Evolutionary conservation across 257 asterid species (phyloP), one percentile per base, ranked within the genome.

Genomic region (Marsdenia floribunda): DNA sequence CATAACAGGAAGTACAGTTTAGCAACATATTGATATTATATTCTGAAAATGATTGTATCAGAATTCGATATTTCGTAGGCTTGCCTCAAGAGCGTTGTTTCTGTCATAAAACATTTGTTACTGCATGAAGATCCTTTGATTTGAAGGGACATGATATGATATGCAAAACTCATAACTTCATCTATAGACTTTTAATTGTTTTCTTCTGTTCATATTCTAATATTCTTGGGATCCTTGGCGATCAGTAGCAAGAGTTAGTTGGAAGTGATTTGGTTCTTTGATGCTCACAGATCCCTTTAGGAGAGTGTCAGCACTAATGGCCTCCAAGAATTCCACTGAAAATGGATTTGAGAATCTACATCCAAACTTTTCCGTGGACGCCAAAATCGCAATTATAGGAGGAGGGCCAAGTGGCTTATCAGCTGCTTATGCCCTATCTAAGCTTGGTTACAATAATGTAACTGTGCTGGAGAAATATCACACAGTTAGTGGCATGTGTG

Each of bases 361-460:
- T 76, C 97, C 97, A 37, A 59, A 81, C 74, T 84, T 82, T 80
- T 86, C 91, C 0, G 83, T 87, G 80, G 69, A 84, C 53, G 84
- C 92, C 35, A 82, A 90, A 61, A 86, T 92, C 24, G 97, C 87
- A 5, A 77, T 90, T 60, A 73, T 92, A 74, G 97, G 96, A 22
- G 97, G 89, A 18, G 97, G 97, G 24, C 96, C 97, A 5, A 90
- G 97, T 71, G 97, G 97, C 7, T 65, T 92, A 77, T 90, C 97
- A 21, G 89, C 97, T 8, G 96, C 97, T 14, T 87, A 88, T 63
- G 96, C 96, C 18, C 75, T 92, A 49, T 79, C 84, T 57, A 89
- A 76, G 77, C 93, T 90, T 13, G 96, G 97, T 37, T 92, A 90
- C 86, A 82, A 76, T 38, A 87, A 85, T 58, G 88, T 90, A 13